These are phyloP conservation scores for Aspergillus fructus DNA, from an alignment of 2,329 filamentous ascomycete species.

Conservation along the genomic window DNA sequence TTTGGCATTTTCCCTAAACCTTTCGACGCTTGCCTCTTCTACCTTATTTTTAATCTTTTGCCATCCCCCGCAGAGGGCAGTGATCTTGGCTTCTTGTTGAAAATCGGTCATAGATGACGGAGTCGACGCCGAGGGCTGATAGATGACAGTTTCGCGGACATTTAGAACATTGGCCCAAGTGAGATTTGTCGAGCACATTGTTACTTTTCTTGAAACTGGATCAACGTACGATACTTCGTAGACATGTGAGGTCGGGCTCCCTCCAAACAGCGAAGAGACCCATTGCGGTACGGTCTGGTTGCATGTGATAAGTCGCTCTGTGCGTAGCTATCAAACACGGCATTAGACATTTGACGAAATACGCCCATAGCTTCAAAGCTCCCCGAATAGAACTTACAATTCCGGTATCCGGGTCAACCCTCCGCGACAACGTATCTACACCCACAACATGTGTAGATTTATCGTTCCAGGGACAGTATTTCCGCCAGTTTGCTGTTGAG, in stretches of 20 bases:
- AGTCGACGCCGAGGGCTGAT: slow-evolving; percentile 60
- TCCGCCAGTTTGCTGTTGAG: slow-evolving; percentile 95
- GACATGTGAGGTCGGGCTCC: slow-evolving; percentile 78
- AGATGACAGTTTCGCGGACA: slow-evolving; percentile 90
- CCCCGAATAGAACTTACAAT: slow-evolving; percentile 55
- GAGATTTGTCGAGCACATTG: slow-evolving; percentile 94
- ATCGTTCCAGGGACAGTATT: slow-evolving; percentile 99
- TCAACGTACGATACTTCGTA: slow-evolving; percentile 97
- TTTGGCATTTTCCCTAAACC: slow-evolving; percentile 87
- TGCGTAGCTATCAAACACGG: slow-evolving; percentile 56
- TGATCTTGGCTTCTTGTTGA: slow-evolving; percentile 86
- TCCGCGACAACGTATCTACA: slow-evolving; percentile 84
- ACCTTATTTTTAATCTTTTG: slow-evolving; percentile 95
- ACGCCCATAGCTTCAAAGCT: not conserved
- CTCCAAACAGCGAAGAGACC: slow-evolving; percentile 75
- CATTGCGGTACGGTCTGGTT: slow-evolving; percentile 50
- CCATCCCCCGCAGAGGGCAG: slow-evolving; percentile 93
- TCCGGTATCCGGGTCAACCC: slow-evolving; percentile 62
- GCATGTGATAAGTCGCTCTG: slow-evolving; percentile 63
- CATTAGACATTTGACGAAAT: slow-evolving; percentile 1
- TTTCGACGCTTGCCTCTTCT: slow-evolving; percentile 83
- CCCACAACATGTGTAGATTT: slow-evolving; percentile 95
- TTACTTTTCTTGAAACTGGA: slow-evolving; percentile 77
- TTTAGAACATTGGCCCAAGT: slow-evolving; percentile 88
- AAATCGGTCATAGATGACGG: slow-evolving; percentile 70